A percentile compares a stretch with the other conserved stretches of the same genome.
Evolutionary conservation across 108 stramenopile species (phyloP).

Genomic region (Cyclotella atomus): DNA sequence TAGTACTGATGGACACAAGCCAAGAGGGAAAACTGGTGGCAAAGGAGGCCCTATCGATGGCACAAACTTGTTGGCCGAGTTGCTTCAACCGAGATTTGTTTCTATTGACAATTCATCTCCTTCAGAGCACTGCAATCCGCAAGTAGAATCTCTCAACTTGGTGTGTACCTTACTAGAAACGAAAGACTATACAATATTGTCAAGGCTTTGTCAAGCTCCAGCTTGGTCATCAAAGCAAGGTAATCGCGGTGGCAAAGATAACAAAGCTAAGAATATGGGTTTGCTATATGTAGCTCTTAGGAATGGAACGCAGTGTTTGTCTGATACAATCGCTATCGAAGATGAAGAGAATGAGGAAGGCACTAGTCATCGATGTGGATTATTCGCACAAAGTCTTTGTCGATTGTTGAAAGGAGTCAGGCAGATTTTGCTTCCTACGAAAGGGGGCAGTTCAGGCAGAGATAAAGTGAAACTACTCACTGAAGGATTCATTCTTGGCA

Average conservation of each 20-base stretch:
- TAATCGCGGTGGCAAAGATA: conserved; percentile 18
- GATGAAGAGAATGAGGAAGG: conserved; percentile 4
- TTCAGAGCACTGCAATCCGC: neutral
- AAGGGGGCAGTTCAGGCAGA: neutral
- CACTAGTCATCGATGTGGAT: neutral
- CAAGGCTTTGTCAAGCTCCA: conserved; percentile 29
- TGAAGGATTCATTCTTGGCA: conserved; percentile 23
- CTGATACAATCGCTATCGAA: neutral
- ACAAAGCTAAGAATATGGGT: conserved; percentile 1
- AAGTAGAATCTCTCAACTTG: conserved; percentile 34
- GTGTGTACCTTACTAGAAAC: conserved; percentile 45
- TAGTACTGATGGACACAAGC: neutral
- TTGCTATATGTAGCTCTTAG: conserved; percentile 23
- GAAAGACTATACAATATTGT: conserved; percentile 28
- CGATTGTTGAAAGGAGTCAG: conserved; percentile 38
- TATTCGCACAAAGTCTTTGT: conserved; percentile 24
- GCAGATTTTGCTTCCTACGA: conserved; percentile 30
- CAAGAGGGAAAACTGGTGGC: neutral
- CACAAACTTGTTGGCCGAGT: conserved; percentile 32
- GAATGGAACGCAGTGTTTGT: conserved; percentile 25
- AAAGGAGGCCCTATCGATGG: conserved; percentile 3
- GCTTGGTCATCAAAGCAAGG: conserved; percentile 17
- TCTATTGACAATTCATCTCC: neutral
- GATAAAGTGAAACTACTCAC: neutral
- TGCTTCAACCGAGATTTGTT: conserved; percentile 15